A percentile compares a stretch with the other conserved stretches of the same genome.
Evolutionary conservation across 768 basidiomycete species (phyloP).

Genomic region (Lentinula lateritia): DNA sequence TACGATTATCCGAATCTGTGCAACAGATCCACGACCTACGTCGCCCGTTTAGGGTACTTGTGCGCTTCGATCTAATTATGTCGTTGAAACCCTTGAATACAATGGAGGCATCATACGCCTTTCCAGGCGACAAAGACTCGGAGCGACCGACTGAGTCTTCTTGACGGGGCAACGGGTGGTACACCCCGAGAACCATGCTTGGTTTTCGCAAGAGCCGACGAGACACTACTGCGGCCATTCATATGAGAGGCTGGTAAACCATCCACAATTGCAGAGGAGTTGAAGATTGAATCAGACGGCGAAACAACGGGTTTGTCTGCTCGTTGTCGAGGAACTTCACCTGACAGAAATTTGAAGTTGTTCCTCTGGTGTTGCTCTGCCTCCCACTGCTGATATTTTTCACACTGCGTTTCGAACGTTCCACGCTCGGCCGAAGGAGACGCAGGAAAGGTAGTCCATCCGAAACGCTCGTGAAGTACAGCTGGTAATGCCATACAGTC

Average conservation of each 20-base stretch:
- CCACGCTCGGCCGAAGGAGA: constrained; percentile 45
- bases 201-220: neutral
- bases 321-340: neutral
- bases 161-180: constrained; percentile 18
- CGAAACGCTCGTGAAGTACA: constrained; percentile 42
- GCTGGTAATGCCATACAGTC: constrained; percentile 45
- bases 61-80: neutral
- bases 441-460: constrained; percentile 37
- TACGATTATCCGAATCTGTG: neutral
- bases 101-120: constrained; percentile 13
- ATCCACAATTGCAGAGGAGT: neutral
- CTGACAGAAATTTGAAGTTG: constrained; percentile 10
- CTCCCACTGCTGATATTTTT: constrained; percentile 50
- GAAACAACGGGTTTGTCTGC: neutral
- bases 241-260: neutral
- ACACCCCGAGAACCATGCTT: neutral
- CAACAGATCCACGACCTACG: neutral
- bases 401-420: constrained; percentile 51
- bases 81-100: neutral
- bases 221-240: neutral
- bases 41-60: too few species aligned
- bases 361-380: constrained; percentile 19
- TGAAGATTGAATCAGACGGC: neutral
- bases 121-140: constrained; percentile 60
- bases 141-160: constrained; percentile 47